Conservation (phyloP, 164 flowering plant species). For the Cinnamomum micranthum region DNA sequence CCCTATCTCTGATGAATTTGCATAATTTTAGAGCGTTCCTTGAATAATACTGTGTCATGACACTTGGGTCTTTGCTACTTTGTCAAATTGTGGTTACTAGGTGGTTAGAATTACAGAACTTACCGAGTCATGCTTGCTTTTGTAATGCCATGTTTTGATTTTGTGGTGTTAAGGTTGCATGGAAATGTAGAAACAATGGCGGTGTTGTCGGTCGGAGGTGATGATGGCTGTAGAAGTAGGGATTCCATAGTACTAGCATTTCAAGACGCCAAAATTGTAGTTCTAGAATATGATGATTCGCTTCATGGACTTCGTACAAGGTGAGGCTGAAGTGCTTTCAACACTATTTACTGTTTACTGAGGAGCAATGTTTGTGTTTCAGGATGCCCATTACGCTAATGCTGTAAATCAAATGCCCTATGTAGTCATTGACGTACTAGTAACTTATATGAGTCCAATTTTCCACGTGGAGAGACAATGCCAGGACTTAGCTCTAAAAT, state of each 20-base stretch:
- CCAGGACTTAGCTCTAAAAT: not conserved
- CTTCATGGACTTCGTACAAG: constrained; percentile 83
- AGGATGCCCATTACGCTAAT: not conserved
- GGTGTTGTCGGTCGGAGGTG: constrained; percentile 51
- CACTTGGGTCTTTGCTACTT: too few relatives aligned
- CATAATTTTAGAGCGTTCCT: too few relatives aligned
- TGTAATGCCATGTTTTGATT: not conserved
- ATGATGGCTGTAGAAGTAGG: constrained; percentile 62
- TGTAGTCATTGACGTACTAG: not conserved
- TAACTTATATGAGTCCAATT: not conserved
- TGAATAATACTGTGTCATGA: too few relatives aligned
- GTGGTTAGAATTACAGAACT: not conserved
- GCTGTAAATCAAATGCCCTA: not conserved
- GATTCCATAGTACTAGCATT: constrained; percentile 83
- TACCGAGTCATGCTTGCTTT: not conserved
- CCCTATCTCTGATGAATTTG: not conserved
- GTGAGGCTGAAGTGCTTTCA: constrained; percentile 29
- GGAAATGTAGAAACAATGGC: constrained; percentile 91
- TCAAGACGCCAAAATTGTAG: constrained; percentile 83
- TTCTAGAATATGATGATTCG: constrained; percentile 90
- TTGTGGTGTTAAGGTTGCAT: constrained; percentile 61
- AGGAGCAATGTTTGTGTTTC: not conserved
- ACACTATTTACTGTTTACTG: not conserved
- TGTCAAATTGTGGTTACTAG: too few relatives aligned
- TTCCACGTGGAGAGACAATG: not conserved